Evolutionary conservation across 2,329 filamentous ascomycete species (phyloP).

Genomic region (Cladosporium sp.): DNA sequence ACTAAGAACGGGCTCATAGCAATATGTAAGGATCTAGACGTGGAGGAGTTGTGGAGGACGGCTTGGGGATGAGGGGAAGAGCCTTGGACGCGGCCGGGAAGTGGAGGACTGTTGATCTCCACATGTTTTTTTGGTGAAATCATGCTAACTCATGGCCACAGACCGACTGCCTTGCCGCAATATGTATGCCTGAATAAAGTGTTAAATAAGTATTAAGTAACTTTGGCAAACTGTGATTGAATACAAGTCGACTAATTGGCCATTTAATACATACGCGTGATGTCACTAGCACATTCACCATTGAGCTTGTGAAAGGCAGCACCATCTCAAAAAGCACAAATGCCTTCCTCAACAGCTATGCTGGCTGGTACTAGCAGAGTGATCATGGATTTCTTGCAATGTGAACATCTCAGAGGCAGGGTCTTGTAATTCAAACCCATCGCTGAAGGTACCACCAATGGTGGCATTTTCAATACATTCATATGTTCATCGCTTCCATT

Average conservation of each 20-base stretch:
- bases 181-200: background rate
- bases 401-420: background rate
- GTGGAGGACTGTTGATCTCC: conserved; percentile 1
- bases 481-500: background rate
- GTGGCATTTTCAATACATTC: background rate
- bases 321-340: background rate
- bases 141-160: background rate
- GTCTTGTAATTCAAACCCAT: background rate
- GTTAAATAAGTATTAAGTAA: background rate
- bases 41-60: conserved; percentile 13
- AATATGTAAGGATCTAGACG: background rate
- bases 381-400: background rate
- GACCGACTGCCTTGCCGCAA: background rate
- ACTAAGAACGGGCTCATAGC: background rate
- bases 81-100: conserved; percentile 7
- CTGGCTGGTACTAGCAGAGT: background rate
- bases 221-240: background rate
- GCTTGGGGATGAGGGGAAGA: conserved; percentile 9
- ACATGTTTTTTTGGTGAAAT: background rate
- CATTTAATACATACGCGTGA: background rate
- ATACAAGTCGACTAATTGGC: background rate
- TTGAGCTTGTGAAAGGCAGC: background rate
- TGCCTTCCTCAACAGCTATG: background rate
- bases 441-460: background rate
- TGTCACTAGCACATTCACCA: background rate